These are phyloP conservation scores for Fusarium equiseti DNA, from an alignment of 2,329 filamentous ascomycete species.

Conservation along the genomic window DNA sequence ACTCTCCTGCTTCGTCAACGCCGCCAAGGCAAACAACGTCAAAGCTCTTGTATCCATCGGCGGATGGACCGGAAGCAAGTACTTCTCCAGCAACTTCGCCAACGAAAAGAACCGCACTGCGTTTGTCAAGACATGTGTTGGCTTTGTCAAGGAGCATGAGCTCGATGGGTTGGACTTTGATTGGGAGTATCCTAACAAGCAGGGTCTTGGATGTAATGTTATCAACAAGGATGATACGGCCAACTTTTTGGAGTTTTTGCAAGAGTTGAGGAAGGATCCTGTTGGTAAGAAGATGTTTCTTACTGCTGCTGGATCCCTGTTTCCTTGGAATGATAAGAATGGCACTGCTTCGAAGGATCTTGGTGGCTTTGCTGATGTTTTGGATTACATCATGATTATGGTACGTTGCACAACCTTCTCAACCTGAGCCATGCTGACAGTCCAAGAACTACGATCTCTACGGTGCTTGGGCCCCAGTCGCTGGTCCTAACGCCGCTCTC, in stretches of 20 bases:
- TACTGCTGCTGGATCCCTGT: slow-evolving; percentile 36
- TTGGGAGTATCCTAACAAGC: slow-evolving; percentile 42
- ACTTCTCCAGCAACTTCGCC: slow-evolving; percentile 32
- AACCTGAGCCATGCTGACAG: neutral
- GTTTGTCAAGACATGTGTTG: slow-evolving; percentile 23
- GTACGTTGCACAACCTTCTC: neutral
- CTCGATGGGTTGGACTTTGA: slow-evolving; percentile 41
- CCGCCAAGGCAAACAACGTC: slow-evolving; percentile 35
- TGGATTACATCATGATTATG: slow-evolving; percentile 44
- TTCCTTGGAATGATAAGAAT: slow-evolving; percentile 37
- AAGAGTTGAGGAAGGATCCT: slow-evolving; percentile 35
- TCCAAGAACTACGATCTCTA: slow-evolving; percentile 41
- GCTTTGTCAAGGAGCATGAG: slow-evolving; percentile 28
- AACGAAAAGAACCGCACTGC: slow-evolving; percentile 38
- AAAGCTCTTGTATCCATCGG: slow-evolving; percentile 38
- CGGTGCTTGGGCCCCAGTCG: slow-evolving; percentile 32
- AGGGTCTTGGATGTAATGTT: slow-evolving; percentile 41
- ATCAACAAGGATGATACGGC: slow-evolving; percentile 38
- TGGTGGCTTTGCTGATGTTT: slow-evolving; percentile 29
- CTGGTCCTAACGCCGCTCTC: slow-evolving; percentile 34
- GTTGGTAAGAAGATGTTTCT: slow-evolving; percentile 26
- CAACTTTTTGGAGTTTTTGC: slow-evolving; percentile 37
- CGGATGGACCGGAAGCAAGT: slow-evolving; percentile 37
- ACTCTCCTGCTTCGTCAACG: slow-evolving; percentile 26
- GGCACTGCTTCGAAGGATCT: slow-evolving; percentile 29